A percentile compares a stretch with the other conserved stretches of the same genome.
Conservation (phyloP, 1,284 basidiomycete genomes). For the Marasmius fiardii region DNA sequence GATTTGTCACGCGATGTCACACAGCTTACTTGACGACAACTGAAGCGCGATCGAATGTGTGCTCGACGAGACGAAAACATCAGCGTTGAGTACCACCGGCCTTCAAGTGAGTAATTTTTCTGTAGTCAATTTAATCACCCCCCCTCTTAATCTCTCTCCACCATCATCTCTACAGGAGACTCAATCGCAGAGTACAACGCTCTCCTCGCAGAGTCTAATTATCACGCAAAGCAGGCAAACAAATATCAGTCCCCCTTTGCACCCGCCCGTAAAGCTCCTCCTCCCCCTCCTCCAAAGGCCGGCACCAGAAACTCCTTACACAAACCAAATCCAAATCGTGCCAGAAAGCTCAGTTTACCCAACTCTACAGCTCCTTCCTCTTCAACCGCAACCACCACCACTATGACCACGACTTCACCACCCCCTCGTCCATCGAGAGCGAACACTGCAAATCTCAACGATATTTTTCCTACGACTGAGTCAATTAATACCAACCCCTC, state of each 20-base stretch:
- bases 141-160: neutral
- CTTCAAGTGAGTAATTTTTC: neutral
- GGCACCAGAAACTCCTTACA: constrained; percentile 22
- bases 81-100: constrained; percentile 2
- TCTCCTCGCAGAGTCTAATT: constrained; percentile 58
- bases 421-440: constrained; percentile 77
- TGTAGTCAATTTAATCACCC: neutral
- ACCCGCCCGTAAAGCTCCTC: constrained; percentile 53
- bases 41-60: constrained; percentile 5
- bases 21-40: constrained; percentile 3
- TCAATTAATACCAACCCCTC: constrained; percentile 31
- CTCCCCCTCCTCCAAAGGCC: constrained; percentile 39
- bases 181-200: constrained; percentile 71
- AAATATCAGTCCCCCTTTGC: constrained; percentile 40
- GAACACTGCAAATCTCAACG: constrained; percentile 75
- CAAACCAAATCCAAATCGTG: constrained; percentile 1
- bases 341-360: constrained; percentile 38
- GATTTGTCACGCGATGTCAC: neutral
- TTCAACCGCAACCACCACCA: constrained; percentile 54
- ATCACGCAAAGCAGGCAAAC: constrained; percentile 50
- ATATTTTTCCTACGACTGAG: constrained; percentile 51
- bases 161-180: constrained; percentile 26
- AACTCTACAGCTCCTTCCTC: constrained; percentile 15
- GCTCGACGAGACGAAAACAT: constrained; percentile 1
- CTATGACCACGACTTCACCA: constrained; percentile 41